A percentile compares a stretch with the other conserved stretches of the same genome.
These are phyloP conservation scores for Pythium folliculosum DNA, from an alignment of 352 stramenopile species.

Conservation along the genomic window DNA sequence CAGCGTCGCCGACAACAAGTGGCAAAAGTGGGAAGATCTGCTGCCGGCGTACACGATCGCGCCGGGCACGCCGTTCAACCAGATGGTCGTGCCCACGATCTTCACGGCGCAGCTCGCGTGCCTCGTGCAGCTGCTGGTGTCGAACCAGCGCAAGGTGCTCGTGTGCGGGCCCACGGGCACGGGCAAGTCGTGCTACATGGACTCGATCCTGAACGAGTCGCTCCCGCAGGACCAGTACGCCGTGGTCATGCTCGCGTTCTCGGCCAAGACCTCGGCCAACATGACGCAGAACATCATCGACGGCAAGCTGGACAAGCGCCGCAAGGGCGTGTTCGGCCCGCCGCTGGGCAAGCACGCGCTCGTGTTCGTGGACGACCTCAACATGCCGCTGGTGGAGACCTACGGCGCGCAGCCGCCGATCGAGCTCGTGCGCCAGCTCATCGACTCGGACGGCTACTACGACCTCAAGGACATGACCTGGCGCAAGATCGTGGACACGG, in stretches of 20 bases:
- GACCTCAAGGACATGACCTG: conserved; percentile 94
- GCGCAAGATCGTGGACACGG: conserved; percentile 90
- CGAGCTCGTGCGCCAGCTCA: conserved; percentile 90
- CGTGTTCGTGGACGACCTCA: conserved; percentile 95
- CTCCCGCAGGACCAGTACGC: conserved; percentile 84
- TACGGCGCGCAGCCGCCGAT: conserved; percentile 94
- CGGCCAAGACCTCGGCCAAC: conserved; percentile 92
- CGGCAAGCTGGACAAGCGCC: conserved; percentile 93
- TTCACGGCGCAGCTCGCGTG: conserved; percentile 92
- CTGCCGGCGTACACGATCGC: conserved; percentile 87
- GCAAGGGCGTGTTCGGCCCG: conserved; percentile 91
- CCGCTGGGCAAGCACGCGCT: conserved; percentile 86
- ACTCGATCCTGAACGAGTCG: conserved; percentile 81
- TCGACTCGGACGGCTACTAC: conserved; percentile 92
- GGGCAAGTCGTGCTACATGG: conserved; percentile 91
- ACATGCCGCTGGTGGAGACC: conserved; percentile 94
- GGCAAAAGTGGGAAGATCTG: conserved; percentile 91
- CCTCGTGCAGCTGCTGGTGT: conserved; percentile 84
- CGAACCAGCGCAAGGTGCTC: conserved; percentile 82
- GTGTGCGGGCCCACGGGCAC: conserved; percentile 93
- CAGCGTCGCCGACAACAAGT: conserved; percentile 80
- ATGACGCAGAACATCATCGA: conserved; percentile 97
- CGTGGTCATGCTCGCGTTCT: conserved; percentile 91
- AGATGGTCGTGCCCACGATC: conserved; percentile 94
- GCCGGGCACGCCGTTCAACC: conserved; percentile 84